phyloP scores from a whole-genome alignment of 2,329 filamentous ascomycete species.

The Aspergillus sp. region DNA sequence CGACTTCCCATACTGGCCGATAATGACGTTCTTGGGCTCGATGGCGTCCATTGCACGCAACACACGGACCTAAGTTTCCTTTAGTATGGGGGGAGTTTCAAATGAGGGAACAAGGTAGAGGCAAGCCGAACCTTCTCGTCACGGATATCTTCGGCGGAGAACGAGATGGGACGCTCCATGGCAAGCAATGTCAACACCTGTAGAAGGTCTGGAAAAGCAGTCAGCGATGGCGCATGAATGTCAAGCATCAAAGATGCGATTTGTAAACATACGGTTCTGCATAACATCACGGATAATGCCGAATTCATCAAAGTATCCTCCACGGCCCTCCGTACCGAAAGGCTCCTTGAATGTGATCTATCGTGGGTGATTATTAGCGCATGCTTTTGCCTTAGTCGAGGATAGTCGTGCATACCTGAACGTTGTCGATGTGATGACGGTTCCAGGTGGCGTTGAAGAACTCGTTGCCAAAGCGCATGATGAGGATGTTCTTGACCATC shows the following conservation, averaged over 20 bases:
- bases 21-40: slow-evolving; percentile 99
- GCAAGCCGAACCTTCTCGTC: slow-evolving; percentile 65
- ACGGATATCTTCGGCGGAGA: slow-evolving; percentile 94
- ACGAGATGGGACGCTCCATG: slow-evolving; percentile 97
- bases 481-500: slow-evolving; percentile 99
- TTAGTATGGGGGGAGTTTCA: too few species aligned
- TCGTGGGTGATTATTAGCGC: slow-evolving; percentile 4
- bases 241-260: neutral
- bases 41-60: slow-evolving; percentile 88
- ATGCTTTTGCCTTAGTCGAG: neutral
- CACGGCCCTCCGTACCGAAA: slow-evolving; percentile 94
- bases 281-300: slow-evolving; percentile 99
- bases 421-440: slow-evolving; percentile 97
- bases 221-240: slow-evolving; percentile 7
- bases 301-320: slow-evolving; percentile 98
- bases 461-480: slow-evolving; percentile 95
- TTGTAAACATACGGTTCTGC: slow-evolving; percentile 69
- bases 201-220: slow-evolving; percentile 57
- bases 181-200: slow-evolving; percentile 92
- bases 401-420: slow-evolving; percentile 52
- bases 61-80: slow-evolving; percentile 60
- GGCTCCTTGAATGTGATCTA: slow-evolving; percentile 98
- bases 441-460: slow-evolving; percentile 99
- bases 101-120: neutral
- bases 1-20: slow-evolving; percentile 95